Evolutionary conservation across 2,329 filamentous ascomycete genomes (phyloP), one percentile per base, ranked within the genome.

Genomic region (Ceratocystis variospora): DNA sequence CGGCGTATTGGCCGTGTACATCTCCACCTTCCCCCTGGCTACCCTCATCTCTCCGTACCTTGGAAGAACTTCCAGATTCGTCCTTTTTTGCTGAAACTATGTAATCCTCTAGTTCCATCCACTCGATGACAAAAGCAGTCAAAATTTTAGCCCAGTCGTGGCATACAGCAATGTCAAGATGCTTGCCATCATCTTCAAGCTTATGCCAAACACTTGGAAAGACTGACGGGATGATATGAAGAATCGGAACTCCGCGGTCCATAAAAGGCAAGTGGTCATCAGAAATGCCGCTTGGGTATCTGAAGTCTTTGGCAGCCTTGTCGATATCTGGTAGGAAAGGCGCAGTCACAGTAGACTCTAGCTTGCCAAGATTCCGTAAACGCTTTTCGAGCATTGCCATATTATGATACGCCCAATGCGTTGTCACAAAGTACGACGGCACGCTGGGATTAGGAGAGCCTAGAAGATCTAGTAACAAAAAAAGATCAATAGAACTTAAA

Each of bases 241-340:
- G 75, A 17, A 97, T 81, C 33, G 95, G 87, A 0, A 97, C 93
- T 1, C 94, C 94, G 45, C 90, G 83, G 45, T 78, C 78, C 80
- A 97, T 85, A 72, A 99, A 99, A 0, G 94, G 94, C 4, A 96
- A 75, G 74, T 99, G 94, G 72, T 99, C 94, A 73, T 99, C 94
- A 69, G 86, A 80, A 8, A 96, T 83, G 65, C 72, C 73, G 53
- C 69, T 75, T 71, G 87, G 78, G 46, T 70, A 71, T 59, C 65
- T 75, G 71, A 89, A 81, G 44, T 77, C 74, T 62, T 78, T 72
- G 0, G 74, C 69, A 28, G 73, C 73, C 74, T 86, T 89, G 22
- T 79, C 77, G 1, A 77, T 73, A 53, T 95, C 87, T 5, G 81
- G 77, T 3, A 96, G 77, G 73, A 96, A 96, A 0, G 75, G 73